Base-by-base conservation (phyloP, 208 protist species). In the Acanthamoeba culbertsoni region DNA sequence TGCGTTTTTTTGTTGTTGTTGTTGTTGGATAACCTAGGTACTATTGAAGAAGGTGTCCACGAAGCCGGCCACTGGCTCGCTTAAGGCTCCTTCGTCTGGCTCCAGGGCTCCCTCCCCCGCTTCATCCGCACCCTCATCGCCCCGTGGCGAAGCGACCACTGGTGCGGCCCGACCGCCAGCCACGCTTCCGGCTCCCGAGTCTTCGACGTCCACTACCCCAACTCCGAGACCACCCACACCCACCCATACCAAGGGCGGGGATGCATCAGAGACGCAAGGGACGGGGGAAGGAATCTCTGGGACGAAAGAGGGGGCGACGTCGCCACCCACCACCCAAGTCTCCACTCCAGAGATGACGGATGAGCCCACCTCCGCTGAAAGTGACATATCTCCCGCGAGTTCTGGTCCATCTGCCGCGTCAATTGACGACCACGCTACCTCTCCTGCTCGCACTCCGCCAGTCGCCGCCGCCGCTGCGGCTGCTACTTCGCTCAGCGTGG, bases 1-100 rank as follows among this genome's bases (percentile, higher is more conserved):
- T 73, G 18, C 16, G 2, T 33, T 2, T 16, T 1, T 37, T 73
- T 3, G 31, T 33, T 73, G 63, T 2, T 73, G 18, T 62, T 62
- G 18, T 23, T 23, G 16, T 23, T 62, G 53, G 37, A 23, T 53
- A n/a, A 23, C 23, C 53, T 18, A 82, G 71, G 23, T 82, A 31
- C 42, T 82, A 43, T 43, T 82, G 71, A 82, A 82, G 71, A 82
- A 82, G 43, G 71, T 77, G 2, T 5, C 65, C 71, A 82, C 23
- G 62, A 1, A 14, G 1, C 33, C 62, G 23, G 42, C 71, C 2
- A 43, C 4, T 18, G 68, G 71, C 20, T 55, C 71, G 20, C 28
- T 82, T 43, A 82, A 82, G 71, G 53, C 42, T 31, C 71, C 71
- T 1, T 4, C 71, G 4, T 46, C 71, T 12, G 16, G 18, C 18